Evolutionary conservation across 805 yeast genomes (phyloP).

Genomic region (Saccharomycopsis fermentans): DNA sequence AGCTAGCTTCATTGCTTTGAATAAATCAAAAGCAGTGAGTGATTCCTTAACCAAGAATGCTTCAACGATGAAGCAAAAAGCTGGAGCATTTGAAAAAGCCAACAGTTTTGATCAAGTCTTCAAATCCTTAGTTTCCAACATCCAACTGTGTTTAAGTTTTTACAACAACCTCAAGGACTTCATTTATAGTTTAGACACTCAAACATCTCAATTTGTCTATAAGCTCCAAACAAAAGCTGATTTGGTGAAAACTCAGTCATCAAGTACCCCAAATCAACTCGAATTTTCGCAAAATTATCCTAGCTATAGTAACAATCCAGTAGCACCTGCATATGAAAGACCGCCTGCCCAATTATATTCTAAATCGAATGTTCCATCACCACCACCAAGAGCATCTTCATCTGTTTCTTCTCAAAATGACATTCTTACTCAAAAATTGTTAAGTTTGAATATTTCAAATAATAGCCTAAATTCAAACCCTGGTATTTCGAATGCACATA

Average conservation of each 20-base stretch:
- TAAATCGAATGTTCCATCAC: neutral
- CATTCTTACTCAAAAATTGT: neutral
- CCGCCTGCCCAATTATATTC: neutral
- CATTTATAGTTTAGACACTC: conserved; percentile 20
- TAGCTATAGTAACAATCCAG: neutral
- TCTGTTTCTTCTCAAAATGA: neutral
- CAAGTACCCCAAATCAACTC: neutral
- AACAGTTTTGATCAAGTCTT: conserved; percentile 39
- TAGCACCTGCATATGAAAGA: neutral
- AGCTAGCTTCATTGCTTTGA: conserved; percentile 37
- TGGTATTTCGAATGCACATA: conserved; percentile 17
- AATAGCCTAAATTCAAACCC: neutral
- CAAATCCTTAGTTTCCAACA: conserved; percentile 32
- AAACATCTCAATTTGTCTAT: conserved; percentile 20
- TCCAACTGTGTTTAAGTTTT: neutral
- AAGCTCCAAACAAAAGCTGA: conserved; percentile 22
- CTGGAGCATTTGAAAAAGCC: conserved; percentile 28
- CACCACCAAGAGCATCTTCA: neutral
- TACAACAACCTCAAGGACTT: conserved; percentile 38
- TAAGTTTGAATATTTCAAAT: conserved; percentile 3
- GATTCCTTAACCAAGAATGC: conserved; percentile 32
- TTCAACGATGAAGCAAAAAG: conserved; percentile 28
- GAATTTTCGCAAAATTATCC: neutral
- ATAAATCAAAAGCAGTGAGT: conserved; percentile 35
- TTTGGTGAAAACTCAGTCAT: conserved; percentile 14